phyloP scores from a whole-genome alignment of 108 stramenopile species.

The Conticribra weissflogii region DNA sequence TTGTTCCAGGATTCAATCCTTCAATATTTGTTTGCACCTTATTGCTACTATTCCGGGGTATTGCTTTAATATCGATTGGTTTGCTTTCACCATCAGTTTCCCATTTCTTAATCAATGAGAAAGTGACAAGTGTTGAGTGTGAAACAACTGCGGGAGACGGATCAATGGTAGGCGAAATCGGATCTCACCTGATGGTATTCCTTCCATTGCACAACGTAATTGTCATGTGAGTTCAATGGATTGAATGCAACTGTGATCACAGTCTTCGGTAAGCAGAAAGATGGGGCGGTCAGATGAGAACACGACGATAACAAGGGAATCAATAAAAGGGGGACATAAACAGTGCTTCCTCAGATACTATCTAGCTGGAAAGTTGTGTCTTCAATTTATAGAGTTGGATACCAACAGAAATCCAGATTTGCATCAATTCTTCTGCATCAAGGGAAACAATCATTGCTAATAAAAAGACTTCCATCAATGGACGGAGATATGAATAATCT shows the following conservation, averaged over 20 bases:
- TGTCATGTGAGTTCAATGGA: slow-evolving; percentile 38
- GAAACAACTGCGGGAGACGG: not conserved
- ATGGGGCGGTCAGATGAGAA: not conserved
- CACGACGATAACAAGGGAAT: not conserved
- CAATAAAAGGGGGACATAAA: not conserved
- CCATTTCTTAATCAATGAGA: too few species aligned
- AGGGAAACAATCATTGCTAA: not conserved
- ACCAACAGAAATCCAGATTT: slow-evolving; percentile 5
- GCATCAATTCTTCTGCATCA: slow-evolving; percentile 44
- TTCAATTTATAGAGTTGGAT: slow-evolving; percentile 28
- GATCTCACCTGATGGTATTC: slow-evolving; percentile 48
- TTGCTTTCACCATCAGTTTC: slow-evolving; percentile 42
- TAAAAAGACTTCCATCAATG: not conserved
- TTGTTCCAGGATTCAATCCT: slow-evolving; percentile 49
- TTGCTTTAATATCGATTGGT: slow-evolving; percentile 34
- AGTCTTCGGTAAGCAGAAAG: too few species aligned
- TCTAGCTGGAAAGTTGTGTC: slow-evolving; percentile 51
- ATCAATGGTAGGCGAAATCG: not conserved
- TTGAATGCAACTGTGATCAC: slow-evolving; percentile 49
- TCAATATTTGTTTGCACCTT: slow-evolving; percentile 50
- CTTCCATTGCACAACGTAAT: slow-evolving; percentile 49
- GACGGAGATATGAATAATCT: not conserved
- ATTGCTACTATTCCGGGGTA: slow-evolving; percentile 31
- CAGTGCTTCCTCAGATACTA: slow-evolving; percentile 51
- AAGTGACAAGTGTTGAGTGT: not conserved